Conservation (phyloP, 73 alveolate genomes). For the Paramecium biaurelia region DNA sequence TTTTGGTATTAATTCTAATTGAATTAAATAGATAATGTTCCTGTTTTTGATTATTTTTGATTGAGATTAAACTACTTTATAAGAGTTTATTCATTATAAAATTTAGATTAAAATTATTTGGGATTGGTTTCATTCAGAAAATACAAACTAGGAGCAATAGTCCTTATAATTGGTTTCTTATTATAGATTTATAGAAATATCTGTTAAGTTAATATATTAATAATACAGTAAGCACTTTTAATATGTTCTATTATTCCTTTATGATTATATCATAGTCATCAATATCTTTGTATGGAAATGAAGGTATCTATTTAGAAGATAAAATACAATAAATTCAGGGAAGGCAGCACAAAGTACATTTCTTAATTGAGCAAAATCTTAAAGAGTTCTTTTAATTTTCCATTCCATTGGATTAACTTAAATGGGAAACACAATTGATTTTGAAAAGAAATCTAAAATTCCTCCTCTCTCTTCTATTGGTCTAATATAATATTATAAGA, state of each 20-base stretch:
- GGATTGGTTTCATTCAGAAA: background rate
- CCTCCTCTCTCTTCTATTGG: conserved; percentile 48
- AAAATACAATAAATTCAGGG: background rate
- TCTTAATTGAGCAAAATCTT: conserved; percentile 16
- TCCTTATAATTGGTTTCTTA: background rate
- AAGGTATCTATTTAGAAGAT: background rate
- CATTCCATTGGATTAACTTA: conserved; percentile 9
- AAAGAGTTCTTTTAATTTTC: conserved; percentile 1
- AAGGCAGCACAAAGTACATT: background rate
- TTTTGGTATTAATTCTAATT: background rate
- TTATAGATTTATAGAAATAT: background rate
- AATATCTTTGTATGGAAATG: background rate
- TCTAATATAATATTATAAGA: background rate
- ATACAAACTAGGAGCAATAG: background rate
- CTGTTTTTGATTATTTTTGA: conserved; percentile 9
- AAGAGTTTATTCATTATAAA: background rate
- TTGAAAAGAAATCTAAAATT: background rate
- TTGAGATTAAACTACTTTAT: background rate
- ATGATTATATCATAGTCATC: background rate
- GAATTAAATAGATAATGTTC: background rate
- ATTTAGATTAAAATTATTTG: background rate
- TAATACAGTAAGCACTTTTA: background rate
- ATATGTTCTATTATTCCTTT: background rate
- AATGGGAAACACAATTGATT: background rate
- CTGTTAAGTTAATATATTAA: background rate